phyloP scores from a whole-genome alignment of 371 early-diverging fungal species.

The Haplosporangium sp. region DNA sequence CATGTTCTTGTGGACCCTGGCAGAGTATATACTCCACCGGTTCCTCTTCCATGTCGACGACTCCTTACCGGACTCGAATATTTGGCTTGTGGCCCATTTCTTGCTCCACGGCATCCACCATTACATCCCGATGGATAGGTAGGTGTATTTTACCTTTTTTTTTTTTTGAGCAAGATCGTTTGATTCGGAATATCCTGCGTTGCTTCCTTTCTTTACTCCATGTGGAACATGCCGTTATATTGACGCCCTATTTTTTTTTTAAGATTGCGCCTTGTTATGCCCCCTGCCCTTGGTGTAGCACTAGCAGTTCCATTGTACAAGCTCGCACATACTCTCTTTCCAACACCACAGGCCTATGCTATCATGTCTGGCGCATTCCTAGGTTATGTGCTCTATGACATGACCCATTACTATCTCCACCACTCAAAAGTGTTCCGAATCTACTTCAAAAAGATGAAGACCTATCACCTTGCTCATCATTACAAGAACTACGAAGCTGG shows the following conservation, averaged over 20 bases:
- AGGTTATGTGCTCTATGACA: conserved; percentile 90
- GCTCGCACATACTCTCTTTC: conserved; percentile 65
- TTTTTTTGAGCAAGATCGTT: no score
- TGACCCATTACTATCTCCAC: conserved; percentile 95
- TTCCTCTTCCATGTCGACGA: conserved; percentile 95
- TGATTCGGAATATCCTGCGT: no score
- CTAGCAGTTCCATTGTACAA: conserved; percentile 73
- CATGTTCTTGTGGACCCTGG: conserved; percentile 81
- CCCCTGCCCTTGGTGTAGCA: conserved; percentile 83
- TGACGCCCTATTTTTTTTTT: neutral
- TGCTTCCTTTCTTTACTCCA: no score
- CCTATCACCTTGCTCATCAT: conserved; percentile 96
- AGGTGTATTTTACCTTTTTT: conserved; percentile 8
- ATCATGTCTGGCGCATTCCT: conserved; percentile 79
- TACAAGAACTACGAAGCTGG: conserved; percentile 88
- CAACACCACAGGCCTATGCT: conserved; percentile 65
- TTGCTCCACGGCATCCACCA: conserved; percentile 97
- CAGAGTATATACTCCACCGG: conserved; percentile 89
- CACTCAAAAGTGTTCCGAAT: conserved; percentile 81
- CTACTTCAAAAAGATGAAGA: conserved; percentile 86
- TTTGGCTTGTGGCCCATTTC: conserved; percentile 83
- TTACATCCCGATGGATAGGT: conserved; percentile 95
- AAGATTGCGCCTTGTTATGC: conserved; percentile 95
- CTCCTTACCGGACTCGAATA: conserved; percentile 83
- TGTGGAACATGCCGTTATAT: no score